phyloP scores from a whole-genome alignment of 2,329 filamentous ascomycete species.

The Apiospora hydei region DNA sequence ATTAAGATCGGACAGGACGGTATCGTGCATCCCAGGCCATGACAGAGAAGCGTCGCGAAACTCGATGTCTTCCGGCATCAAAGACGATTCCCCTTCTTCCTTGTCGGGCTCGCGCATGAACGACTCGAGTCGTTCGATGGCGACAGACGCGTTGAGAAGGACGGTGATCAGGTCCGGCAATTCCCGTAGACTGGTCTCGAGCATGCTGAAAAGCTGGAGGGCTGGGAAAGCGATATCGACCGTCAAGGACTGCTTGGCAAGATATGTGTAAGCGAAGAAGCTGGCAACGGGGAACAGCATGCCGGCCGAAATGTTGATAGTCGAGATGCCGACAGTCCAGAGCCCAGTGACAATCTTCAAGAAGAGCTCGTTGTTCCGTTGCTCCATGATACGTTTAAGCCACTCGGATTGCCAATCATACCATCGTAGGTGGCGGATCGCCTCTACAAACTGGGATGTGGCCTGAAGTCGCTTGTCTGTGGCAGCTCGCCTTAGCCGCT shows the following conservation, averaged over 20 bases:
- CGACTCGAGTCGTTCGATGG: conserved; percentile 79
- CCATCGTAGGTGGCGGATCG: conserved; percentile 81
- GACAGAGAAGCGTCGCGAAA: conserved; percentile 75
- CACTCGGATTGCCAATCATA: conserved; percentile 84
- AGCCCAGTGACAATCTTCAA: conserved; percentile 69
- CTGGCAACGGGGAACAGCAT: conserved; percentile 81
- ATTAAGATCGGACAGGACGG: conserved; percentile 56
- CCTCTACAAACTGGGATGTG: conserved; percentile 86
- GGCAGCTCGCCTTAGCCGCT: conserved; percentile 73
- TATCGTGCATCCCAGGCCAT: conserved; percentile 73
- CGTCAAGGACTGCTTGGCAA: conserved; percentile 71
- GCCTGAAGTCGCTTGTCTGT: conserved; percentile 82
- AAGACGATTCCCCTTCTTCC: conserved; percentile 53
- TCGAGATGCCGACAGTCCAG: conserved; percentile 68
- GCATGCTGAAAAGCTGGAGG: conserved; percentile 78
- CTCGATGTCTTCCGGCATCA: conserved; percentile 52
- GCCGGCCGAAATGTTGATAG: conserved; percentile 75
- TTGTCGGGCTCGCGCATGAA: conserved; percentile 91
- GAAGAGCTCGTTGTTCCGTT: conserved; percentile 71
- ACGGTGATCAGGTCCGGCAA: conserved; percentile 78
- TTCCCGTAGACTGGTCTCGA: conserved; percentile 77
- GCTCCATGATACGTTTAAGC: conserved; percentile 73
- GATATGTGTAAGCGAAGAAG: conserved; percentile 80
- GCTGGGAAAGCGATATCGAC: conserved; percentile 89
- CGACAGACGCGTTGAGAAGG: conserved; percentile 82